Base-by-base conservation (phyloP, 257 asterid genomes). In the Dorcoceras hygrometricum region DNA sequence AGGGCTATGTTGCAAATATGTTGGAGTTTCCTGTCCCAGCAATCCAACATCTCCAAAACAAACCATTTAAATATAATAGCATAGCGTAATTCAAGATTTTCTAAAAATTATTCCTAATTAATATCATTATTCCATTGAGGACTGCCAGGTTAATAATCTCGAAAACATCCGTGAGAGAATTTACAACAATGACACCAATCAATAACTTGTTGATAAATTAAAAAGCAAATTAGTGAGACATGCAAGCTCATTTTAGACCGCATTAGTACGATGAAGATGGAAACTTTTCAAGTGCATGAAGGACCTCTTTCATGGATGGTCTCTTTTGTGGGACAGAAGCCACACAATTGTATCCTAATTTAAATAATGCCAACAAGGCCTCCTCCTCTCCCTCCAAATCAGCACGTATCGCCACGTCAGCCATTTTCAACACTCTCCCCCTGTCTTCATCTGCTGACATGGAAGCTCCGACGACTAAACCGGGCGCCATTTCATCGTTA, bases 351-450 rank as follows among this genome's bases (percentile, higher is more conserved):
- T 82, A 89, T 43, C 98, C 96, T 78, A 91, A 73, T 75, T 70
- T 91, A 20, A 91, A 16, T 16, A 91, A 62, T 54, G 72, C 85
- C 78, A 89, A 68, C 73, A 91, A 70, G 1, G 82, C 86, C 11
- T 91, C 96, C 80, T 91, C 98, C 29, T 82, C 85, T 7, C 96
- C 96, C 63, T 85, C 95, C 80, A 91, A 18, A 59, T 91, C 96
- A 31, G 80, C 92, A 9, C 98, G 94, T 23, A 91, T 84, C 4
- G 95, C 79, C 81, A 76, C 89, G 11, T 91, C 96, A 25, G 89
- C 96, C 80, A 82, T 76, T 72, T 79, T 78, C 70, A 87, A 62
- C 18, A 85, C 87, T 66, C 81, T 82, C 19, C 62, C 80, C 74
- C 66, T 89, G 59, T 85, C 95, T 2, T 84, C 90, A 0, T 62